Evolutionary conservation across 192 early-diverging fungal species (phyloP).

Genomic region (Coemansia javaensis): DNA sequence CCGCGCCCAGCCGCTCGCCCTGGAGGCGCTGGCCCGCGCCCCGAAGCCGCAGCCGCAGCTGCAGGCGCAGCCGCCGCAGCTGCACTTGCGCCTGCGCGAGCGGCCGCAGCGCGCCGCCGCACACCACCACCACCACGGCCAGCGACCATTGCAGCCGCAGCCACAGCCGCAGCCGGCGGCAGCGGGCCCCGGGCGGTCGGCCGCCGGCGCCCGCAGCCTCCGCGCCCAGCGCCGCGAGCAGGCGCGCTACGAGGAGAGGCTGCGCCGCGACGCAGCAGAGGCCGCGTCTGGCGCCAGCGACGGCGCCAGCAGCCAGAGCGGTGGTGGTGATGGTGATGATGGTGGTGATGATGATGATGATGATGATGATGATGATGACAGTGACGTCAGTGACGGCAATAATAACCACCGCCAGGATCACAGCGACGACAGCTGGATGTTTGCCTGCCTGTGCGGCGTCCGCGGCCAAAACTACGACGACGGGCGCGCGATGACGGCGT

Average conservation of each 20-base stretch:
- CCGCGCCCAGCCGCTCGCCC: not conserved
- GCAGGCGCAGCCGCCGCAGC: conserved; percentile 3
- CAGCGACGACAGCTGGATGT: conserved; percentile 28
- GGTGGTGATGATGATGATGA: too few relatives aligned
- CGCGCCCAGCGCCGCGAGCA: conserved; percentile 16
- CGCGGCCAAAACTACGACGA: conserved; percentile 32
- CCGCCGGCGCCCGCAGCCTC: not conserved
- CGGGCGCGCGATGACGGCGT: conserved; percentile 37
- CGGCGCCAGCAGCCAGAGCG: not conserved
- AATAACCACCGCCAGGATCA: too few relatives aligned
- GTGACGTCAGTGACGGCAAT: too few relatives aligned
- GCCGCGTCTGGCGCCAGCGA: not conserved
- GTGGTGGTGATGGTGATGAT: not conserved
- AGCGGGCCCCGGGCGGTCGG: too few relatives aligned
- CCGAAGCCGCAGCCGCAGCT: conserved; percentile 2
- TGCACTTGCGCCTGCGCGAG: conserved; percentile 8
- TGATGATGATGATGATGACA: too few relatives aligned
- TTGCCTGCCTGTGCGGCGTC: conserved; percentile 27
- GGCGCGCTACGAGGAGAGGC: conserved; percentile 2
- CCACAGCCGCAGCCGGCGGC: conserved; percentile 1
- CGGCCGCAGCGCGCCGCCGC: conserved; percentile 13
- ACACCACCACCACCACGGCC: conserved; percentile 6
- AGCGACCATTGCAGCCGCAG: not conserved
- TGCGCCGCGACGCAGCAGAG: conserved; percentile 1
- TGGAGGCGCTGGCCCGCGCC: not conserved